Evolutionary conservation across 2,329 filamentous ascomycete species (phyloP).

Genomic region (Fragosphaeria purpurea): DNA sequence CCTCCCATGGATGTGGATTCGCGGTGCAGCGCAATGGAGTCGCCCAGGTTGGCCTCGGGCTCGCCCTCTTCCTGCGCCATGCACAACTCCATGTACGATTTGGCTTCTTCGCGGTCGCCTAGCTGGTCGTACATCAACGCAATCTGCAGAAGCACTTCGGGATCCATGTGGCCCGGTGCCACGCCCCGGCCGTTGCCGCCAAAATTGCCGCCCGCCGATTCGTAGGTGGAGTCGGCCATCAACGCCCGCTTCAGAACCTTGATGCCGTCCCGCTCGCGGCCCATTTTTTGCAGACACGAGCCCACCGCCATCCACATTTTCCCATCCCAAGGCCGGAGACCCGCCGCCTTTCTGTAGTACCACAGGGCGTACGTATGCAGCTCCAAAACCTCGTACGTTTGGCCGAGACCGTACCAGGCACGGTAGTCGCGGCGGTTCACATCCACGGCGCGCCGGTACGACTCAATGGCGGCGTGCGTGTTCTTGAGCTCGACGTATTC

Average conservation of each 20-base stretch:
- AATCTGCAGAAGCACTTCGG: slow-evolving; percentile 83
- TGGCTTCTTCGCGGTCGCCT: slow-evolving; percentile 67
- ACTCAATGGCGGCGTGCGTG: slow-evolving; percentile 94
- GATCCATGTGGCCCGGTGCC: slow-evolving; percentile 61
- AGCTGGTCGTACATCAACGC: slow-evolving; percentile 79
- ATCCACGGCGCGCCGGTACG: slow-evolving; percentile 88
- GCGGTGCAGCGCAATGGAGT: slow-evolving; percentile 45
- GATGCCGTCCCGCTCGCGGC: slow-evolving; percentile 78
- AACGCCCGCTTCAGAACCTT: slow-evolving; percentile 90
- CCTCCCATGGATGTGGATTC: slow-evolving; percentile 28
- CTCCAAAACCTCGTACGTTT: slow-evolving; percentile 94
- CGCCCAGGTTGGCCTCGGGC: slow-evolving; percentile 26
- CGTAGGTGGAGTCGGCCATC: slow-evolving; percentile 78
- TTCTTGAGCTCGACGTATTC: slow-evolving; percentile 99
- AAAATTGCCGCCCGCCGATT: slow-evolving; percentile 46
- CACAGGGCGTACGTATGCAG: slow-evolving; percentile 96
- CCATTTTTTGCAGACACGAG: slow-evolving; percentile 83
- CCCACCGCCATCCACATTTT: slow-evolving; percentile 99
- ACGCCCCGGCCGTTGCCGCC: slow-evolving; percentile 29
- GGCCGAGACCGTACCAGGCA: slow-evolving; percentile 94
- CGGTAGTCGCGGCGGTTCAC: slow-evolving; percentile 94
- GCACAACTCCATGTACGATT: slow-evolving; percentile 91
- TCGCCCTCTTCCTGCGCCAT: slow-evolving; percentile 82
- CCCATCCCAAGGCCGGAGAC: slow-evolving; percentile 86
- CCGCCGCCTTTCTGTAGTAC: slow-evolving; percentile 94